phyloP scores from a whole-genome alignment of 106 monocot species.

The Amphibolis antarctica region DNA sequence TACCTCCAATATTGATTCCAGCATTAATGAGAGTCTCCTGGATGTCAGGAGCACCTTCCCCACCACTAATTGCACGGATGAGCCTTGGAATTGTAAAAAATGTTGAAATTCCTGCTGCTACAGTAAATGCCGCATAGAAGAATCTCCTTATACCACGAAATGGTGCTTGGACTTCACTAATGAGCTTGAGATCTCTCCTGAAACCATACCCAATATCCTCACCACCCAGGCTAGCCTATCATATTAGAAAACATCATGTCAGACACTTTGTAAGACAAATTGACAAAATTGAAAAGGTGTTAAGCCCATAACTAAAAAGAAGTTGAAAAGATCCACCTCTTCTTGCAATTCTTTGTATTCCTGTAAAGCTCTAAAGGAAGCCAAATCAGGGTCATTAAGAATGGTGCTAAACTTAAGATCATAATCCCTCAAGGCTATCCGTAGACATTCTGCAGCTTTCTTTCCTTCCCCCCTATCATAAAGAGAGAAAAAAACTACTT shows the following conservation, averaged over 20 bases:
- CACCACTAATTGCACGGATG: slow-evolving; percentile 64
- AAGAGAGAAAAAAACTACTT: slow-evolving; percentile 6
- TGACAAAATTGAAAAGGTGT: not conserved
- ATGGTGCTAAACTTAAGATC: slow-evolving; percentile 85
- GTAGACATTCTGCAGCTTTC: slow-evolving; percentile 70
- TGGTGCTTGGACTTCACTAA: slow-evolving; percentile 98
- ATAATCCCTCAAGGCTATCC: slow-evolving; percentile 79
- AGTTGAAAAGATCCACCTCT: slow-evolving; percentile 39
- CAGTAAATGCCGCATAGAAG: slow-evolving; percentile 84
- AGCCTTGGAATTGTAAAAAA: slow-evolving; percentile 89
- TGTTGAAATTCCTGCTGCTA: slow-evolving; percentile 82
- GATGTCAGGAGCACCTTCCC: slow-evolving; percentile 76
- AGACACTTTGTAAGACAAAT: not conserved
- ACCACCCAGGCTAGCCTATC: slow-evolving; percentile 75
- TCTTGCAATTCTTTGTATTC: slow-evolving; percentile 95
- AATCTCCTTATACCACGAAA: slow-evolving; percentile 98
- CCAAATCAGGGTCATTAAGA: slow-evolving; percentile 93
- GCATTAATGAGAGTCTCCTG: slow-evolving; percentile 68
- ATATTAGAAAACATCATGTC: slow-evolving; percentile 2
- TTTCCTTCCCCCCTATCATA: slow-evolving; percentile 71
- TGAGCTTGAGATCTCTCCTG: slow-evolving; percentile 94
- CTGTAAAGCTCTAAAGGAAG: slow-evolving; percentile 81
- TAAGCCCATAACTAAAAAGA: not conserved
- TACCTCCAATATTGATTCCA: slow-evolving; percentile 93
- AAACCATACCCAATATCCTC: slow-evolving; percentile 93